A percentile compares a stretch with the other conserved stretches of the same genome.
phyloP scores from a whole-genome alignment of 2,329 filamentous ascomycete genomes.

The Lachnellula cervina region DNA sequence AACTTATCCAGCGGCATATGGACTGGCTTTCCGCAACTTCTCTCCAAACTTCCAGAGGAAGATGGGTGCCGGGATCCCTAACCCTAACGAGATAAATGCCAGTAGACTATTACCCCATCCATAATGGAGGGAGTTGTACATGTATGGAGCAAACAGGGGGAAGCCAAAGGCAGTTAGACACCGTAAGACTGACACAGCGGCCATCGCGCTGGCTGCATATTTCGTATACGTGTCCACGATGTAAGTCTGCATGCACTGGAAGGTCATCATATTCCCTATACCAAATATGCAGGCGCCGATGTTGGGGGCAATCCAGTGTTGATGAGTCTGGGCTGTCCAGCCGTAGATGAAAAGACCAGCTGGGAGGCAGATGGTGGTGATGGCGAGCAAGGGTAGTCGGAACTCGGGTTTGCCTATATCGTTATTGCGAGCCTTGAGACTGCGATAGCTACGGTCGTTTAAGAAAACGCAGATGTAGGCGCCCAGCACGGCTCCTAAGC shows the following conservation, averaged over 20 bases:
- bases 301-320: constrained; percentile 52
- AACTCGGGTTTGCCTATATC: constrained; percentile 46
- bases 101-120: constrained; percentile 44
- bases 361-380: constrained; percentile 49
- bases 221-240: constrained; percentile 43
- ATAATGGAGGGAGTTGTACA: constrained; percentile 31
- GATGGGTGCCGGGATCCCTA: constrained; percentile 41
- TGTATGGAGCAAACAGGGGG: constrained; percentile 15
- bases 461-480: constrained; percentile 37
- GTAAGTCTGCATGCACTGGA: constrained; percentile 38
- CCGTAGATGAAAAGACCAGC: constrained; percentile 53
- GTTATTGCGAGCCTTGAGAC: constrained; percentile 19
- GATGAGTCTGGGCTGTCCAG: constrained; percentile 46
- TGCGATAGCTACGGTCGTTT: constrained; percentile 33
- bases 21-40: constrained; percentile 37
- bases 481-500: constrained; percentile 40
- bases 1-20: constrained; percentile 11
- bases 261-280: constrained; percentile 35
- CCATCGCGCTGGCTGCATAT: constrained; percentile 36
- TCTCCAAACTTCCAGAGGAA: constrained; percentile 35
- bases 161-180: constrained; percentile 18
- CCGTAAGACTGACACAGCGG: constrained; percentile 21
- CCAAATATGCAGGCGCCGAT: constrained; percentile 48
- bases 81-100: constrained; percentile 43
- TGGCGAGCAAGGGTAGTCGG: constrained; percentile 53